Evolutionary conservation across 768 basidiomycete species (phyloP).

Genomic region (Exsudoporus frostii): DNA sequence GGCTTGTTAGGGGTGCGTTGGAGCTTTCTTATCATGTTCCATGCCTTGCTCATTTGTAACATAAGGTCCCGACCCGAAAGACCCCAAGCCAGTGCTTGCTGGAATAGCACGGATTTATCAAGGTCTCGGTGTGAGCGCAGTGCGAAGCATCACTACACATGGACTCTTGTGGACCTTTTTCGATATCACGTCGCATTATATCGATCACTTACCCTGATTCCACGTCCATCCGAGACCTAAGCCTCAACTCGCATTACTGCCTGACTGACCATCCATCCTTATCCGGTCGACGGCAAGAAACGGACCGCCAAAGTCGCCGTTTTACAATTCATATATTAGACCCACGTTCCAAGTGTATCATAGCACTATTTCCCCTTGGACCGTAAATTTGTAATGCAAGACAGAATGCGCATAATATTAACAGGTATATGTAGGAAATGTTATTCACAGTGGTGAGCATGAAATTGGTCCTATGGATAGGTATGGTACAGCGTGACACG

Average conservation of each 20-base stretch:
- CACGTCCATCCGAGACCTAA: slow-evolving; percentile 3
- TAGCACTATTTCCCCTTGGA: slow-evolving; percentile 14
- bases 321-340: slow-evolving; percentile 16
- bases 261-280: slow-evolving; percentile 10
- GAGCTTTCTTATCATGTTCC: not conserved
- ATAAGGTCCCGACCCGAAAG: slow-evolving; percentile 72
- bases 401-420: slow-evolving; percentile 1
- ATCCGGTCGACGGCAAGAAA: slow-evolving; percentile 7
- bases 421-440: not conserved
- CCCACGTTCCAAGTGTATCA: slow-evolving; percentile 23
- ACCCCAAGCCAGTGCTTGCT: slow-evolving; percentile 70
- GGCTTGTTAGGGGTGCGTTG: slow-evolving; percentile 72
- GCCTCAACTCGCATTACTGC: not conserved
- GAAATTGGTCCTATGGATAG: not conserved
- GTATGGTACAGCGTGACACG: slow-evolving; percentile 6
- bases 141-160: slow-evolving; percentile 90
- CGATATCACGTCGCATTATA: slow-evolving; percentile 73
- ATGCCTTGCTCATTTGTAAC: slow-evolving; percentile 1
- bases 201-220: slow-evolving; percentile 53
- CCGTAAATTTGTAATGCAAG: slow-evolving; percentile 11
- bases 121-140: slow-evolving; percentile 90
- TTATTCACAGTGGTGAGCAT: not conserved
- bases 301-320: slow-evolving; percentile 1
- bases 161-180: slow-evolving; percentile 93
- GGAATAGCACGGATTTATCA: slow-evolving; percentile 87